Conservation (phyloP, 2,329 filamentous ascomycete species). For the Verticillium albo-atrum region DNA sequence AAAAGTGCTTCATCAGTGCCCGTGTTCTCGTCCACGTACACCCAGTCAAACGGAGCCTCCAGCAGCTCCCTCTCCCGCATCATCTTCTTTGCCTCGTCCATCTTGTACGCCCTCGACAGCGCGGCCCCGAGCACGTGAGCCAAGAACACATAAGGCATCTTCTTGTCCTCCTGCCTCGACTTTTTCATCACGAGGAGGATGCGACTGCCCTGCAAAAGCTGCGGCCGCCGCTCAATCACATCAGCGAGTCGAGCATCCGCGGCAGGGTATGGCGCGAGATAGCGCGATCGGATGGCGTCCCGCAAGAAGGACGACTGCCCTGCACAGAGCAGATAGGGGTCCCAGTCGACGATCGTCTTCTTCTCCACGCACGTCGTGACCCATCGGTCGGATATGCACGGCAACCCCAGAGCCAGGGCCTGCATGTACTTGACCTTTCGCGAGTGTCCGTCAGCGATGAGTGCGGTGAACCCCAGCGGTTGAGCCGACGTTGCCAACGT, state of each 20-base stretch:
- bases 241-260: conserved; percentile 48
- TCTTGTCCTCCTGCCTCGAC: conserved; percentile 57
- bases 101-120: conserved; percentile 60
- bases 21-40: conserved; percentile 69
- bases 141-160: conserved; percentile 74
- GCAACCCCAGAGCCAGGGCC: conserved; percentile 82
- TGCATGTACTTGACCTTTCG: conserved; percentile 92
- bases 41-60: conserved; percentile 61
- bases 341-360: conserved; percentile 64
- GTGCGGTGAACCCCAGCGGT: conserved; percentile 69
- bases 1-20: conserved; percentile 50
- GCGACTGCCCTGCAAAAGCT: conserved; percentile 58
- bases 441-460: conserved; percentile 83
- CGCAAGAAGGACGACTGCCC: conserved; percentile 74
- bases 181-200: conserved; percentile 70
- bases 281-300: conserved; percentile 72
- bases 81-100: conserved; percentile 59
- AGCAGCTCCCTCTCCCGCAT: conserved; percentile 46
- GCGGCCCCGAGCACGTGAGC: conserved; percentile 72
- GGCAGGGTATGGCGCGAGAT: conserved; percentile 57
- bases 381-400: conserved; percentile 82
- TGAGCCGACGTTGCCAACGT: conserved; percentile 48
- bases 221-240: conserved; percentile 55
- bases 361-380: conserved; percentile 65
- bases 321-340: conserved; percentile 77